These are phyloP conservation scores for Babesia ovata DNA, from an alignment of 169 alveolate species.

Conservation along the genomic window DNA sequence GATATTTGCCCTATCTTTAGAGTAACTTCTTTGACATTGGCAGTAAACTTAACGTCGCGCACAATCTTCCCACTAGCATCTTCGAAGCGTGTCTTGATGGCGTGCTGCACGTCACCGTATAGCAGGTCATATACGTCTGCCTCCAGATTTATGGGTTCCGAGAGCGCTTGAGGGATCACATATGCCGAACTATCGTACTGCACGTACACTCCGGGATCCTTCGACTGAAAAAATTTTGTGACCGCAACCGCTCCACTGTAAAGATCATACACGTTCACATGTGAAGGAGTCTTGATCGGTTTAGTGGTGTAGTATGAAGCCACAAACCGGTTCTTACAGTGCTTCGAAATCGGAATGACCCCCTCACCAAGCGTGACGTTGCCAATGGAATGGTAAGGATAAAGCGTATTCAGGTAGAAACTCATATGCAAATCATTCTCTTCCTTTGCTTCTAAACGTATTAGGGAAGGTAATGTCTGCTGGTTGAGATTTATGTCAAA, in stretches of 20 bases:
- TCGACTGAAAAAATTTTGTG: background rate
- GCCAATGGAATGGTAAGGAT: slow-evolving; percentile 9
- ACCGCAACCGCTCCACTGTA: slow-evolving; percentile 18
- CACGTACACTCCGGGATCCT: background rate
- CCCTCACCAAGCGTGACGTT: slow-evolving; percentile 13
- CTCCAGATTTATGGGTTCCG: background rate
- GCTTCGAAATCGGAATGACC: background rate
- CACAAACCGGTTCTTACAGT: slow-evolving; percentile 13
- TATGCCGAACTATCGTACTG: slow-evolving; percentile 14
- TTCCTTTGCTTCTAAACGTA: background rate
- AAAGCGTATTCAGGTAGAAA: slow-evolving; percentile 4
- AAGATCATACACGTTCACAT: slow-evolving; percentile 9
- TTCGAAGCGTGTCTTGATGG: slow-evolving; percentile 9
- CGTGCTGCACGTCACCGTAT: slow-evolving; percentile 3
- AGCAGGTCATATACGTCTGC: background rate
- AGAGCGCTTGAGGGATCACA: background rate
- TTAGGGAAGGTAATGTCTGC: background rate
- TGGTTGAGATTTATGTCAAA: slow-evolving; percentile 20
- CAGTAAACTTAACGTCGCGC: slow-evolving; percentile 4
- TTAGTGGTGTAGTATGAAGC: slow-evolving; percentile 9
- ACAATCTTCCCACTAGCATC: slow-evolving; percentile 9
- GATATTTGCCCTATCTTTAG: background rate
- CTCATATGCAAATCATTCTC: background rate
- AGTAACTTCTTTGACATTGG: background rate
- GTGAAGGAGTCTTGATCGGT: background rate